Base-by-base conservation (phyloP, 1,284 basidiomycete species). In the Moesziomyces sp. region DNA sequence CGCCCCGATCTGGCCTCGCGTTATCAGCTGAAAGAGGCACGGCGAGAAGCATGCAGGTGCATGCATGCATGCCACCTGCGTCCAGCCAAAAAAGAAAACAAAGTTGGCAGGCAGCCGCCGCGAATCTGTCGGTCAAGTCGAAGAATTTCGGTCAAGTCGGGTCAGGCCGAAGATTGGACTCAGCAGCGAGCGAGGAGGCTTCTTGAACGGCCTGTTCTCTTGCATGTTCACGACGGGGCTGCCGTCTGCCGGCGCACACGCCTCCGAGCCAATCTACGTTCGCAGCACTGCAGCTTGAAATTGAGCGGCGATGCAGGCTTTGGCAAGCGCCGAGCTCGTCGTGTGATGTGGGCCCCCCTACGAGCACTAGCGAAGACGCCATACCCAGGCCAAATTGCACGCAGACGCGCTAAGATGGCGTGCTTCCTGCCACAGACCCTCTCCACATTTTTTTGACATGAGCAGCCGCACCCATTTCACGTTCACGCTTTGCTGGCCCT, bases 1-100 rank as follows among this genome's bases (percentile, higher is more conserved):
- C 11, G 30, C 9, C 10, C 30, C 30, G 30, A 34, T 34, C 30
- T 34, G 30, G 30, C 30, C 30, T 34, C 13, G 10, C 30, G 30
- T 13, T 11, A 34, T 34, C 30, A 34, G 30, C 30, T 34, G 30
- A 13, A 34, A 34, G 30, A 13, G 3, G 30, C 11, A 8, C 26
- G 26, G 8, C 26, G 26, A 34, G 30, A 34, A 34, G 30, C 13
- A 34, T 34, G 30, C 30, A 34, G 30, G 30, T 34, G 30, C 30
- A 34, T 34, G 30, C 30, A 34, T 34, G 30, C 30, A 34, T 34
- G 10, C 30, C 30, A 34, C 30, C 30, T 34, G 30, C 30, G 30
- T 34, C 30, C 30, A 45, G 43, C 23, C 8, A 46, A 30, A 46
- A 35, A 55, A 35, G 45, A 19, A 53, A 43, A 26, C 3, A 19